Percentiles rank a stretch among this genome's conserved stretches.
phyloP scores from a whole-genome alignment of 1,139 yeast genomes.

The Yamadazyma siamensis region DNA sequence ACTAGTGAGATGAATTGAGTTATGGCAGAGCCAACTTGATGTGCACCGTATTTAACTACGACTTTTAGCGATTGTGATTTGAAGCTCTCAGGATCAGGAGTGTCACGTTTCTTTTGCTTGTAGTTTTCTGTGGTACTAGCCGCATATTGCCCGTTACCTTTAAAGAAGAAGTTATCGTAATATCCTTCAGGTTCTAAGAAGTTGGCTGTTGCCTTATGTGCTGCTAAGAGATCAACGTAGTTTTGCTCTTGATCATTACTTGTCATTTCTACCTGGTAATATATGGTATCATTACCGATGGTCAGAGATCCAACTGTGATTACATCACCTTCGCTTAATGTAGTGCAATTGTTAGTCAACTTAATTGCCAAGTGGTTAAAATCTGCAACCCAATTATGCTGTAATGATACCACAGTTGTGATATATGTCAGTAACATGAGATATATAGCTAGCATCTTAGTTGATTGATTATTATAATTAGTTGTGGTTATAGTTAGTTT shows the following conservation, averaged over 20 bases:
- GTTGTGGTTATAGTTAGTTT: not conserved
- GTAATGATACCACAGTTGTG: not conserved
- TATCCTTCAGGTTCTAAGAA: conserved; percentile 1
- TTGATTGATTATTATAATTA: no score
- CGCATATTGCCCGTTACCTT: not conserved
- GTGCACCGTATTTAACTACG: conserved; percentile 1
- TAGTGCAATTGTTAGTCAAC: not conserved
- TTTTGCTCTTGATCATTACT: conserved; percentile 1
- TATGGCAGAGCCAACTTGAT: conserved; percentile 1
- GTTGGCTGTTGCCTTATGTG: conserved; percentile 1
- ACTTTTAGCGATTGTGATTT: not conserved
- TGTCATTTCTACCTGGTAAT: not conserved
- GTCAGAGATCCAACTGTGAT: not conserved
- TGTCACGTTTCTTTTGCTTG: conserved; percentile 1
- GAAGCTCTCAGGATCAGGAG: conserved; percentile 1
- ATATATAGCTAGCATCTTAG: not conserved
- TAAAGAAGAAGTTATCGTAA: conserved; percentile 1
- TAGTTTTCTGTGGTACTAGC: conserved; percentile 1
- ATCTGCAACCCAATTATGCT: not conserved
- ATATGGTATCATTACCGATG: conserved; percentile 1
- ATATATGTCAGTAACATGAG: not conserved
- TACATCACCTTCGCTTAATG: not conserved
- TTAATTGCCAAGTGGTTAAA: conserved; percentile 1
- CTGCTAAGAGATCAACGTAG: not conserved
- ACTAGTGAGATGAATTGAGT: not conserved